phyloP scores from a whole-genome alignment of 1,284 basidiomycete genomes.

The Cutaneotrichosporon mucoides region DNA sequence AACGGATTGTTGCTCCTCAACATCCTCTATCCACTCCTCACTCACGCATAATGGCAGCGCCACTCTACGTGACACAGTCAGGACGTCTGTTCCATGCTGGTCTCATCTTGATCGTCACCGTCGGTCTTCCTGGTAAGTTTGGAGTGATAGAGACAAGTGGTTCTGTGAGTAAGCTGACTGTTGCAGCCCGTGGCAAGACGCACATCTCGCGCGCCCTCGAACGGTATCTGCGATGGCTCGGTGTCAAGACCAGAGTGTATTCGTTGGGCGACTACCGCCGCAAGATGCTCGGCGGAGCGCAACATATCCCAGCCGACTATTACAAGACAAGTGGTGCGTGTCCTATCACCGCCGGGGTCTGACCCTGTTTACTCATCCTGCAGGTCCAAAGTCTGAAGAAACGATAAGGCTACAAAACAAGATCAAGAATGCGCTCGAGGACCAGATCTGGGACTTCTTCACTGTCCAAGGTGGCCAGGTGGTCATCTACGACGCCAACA shows the following conservation, averaged over 20 bases:
- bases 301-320: slow-evolving; percentile 85
- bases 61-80: slow-evolving; percentile 70
- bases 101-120: slow-evolving; percentile 86
- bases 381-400: slow-evolving; percentile 50
- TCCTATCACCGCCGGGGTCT: no score
- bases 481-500: slow-evolving; percentile 99
- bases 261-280: slow-evolving; percentile 92
- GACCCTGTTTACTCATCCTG: background rate
- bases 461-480: slow-evolving; percentile 75
- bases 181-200: slow-evolving; percentile 79
- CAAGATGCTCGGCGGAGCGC: slow-evolving; percentile 80
- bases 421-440: slow-evolving; percentile 77
- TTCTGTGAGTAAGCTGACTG: no score
- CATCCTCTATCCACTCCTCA: background rate
- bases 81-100: slow-evolving; percentile 86
- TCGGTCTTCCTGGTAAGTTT: slow-evolving; percentile 67
- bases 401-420: slow-evolving; percentile 70
- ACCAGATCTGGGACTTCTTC: slow-evolving; percentile 86
- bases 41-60: slow-evolving; percentile 66
- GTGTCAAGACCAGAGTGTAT: slow-evolving; percentile 90
- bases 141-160: no score
- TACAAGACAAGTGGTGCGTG: slow-evolving; percentile 62
- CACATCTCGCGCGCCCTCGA: slow-evolving; percentile 94
- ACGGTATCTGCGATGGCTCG: slow-evolving; percentile 95
- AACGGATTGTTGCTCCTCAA: no score